Percentiles rank a stretch among this genome's conserved stretches.
These are phyloP conservation scores for Pichia thaimueangensis DNA, from an alignment of 805 yeast species.

Conservation along the genomic window DNA sequence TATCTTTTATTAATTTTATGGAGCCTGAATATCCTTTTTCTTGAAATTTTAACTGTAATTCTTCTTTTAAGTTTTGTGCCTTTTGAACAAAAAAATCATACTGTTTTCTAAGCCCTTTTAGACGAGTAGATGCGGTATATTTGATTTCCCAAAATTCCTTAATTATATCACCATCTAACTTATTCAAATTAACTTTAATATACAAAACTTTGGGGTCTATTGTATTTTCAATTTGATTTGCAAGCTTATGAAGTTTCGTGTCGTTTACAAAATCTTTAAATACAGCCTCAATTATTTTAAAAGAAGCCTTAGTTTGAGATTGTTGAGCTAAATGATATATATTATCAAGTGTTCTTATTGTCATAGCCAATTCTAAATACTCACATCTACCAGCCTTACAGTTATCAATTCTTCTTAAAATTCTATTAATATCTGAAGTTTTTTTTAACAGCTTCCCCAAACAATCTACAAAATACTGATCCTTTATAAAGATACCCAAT, in stretches of 20 bases:
- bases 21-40: slow-evolving; percentile 23
- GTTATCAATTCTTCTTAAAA: slow-evolving; percentile 52
- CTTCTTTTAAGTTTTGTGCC: slow-evolving; percentile 9
- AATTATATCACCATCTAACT: slow-evolving; percentile 22
- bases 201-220: slow-evolving; percentile 18
- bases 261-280: slow-evolving; percentile 17
- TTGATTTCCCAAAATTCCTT: slow-evolving; percentile 24
- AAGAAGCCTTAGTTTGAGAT: slow-evolving; percentile 5
- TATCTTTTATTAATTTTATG: slow-evolving; percentile 21
- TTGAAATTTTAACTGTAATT: slow-evolving; percentile 9
- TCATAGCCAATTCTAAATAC: slow-evolving; percentile 25
- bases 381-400: slow-evolving; percentile 26
- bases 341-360: slow-evolving; percentile 23
- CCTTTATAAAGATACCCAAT: slow-evolving; percentile 38
- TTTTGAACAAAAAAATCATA: slow-evolving; percentile 18
- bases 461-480: slow-evolving; percentile 24
- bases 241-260: slow-evolving; percentile 15
- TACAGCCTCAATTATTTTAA: slow-evolving; percentile 15
- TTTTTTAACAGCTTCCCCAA: slow-evolving; percentile 35
- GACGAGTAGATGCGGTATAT: slow-evolving; percentile 16
- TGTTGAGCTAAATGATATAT: slow-evolving; percentile 22
- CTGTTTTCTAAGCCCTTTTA: slow-evolving; percentile 16
- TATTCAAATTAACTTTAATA: slow-evolving; percentile 14
- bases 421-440: slow-evolving; percentile 52
- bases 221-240: slow-evolving; percentile 26